phyloP scores from a whole-genome alignment of 371 early-diverging fungal genomes.

The Batkoa obscura region DNA sequence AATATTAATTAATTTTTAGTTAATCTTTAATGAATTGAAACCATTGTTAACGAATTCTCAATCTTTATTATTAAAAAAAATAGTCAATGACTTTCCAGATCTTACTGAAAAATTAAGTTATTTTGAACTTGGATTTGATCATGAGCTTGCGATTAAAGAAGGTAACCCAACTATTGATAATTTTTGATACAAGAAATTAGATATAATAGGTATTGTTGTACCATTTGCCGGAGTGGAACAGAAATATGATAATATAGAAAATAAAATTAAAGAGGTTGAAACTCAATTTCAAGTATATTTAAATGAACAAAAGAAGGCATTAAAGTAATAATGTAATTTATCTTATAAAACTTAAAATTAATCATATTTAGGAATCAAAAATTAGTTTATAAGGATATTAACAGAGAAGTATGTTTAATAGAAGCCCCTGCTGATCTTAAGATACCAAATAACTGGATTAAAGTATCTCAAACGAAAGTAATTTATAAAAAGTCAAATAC shows the following conservation, averaged over 20 bases:
- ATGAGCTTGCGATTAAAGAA: slow-evolving; percentile 34
- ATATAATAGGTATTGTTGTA: slow-evolving; percentile 29
- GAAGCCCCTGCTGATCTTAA: slow-evolving; percentile 64
- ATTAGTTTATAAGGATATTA: slow-evolving; percentile 66
- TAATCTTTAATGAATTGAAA: neutral
- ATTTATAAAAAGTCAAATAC: neutral
- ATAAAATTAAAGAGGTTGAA: slow-evolving; percentile 31
- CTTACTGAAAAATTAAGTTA: slow-evolving; percentile 28
- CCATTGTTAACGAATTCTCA: neutral
- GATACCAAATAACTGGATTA: slow-evolving; percentile 62
- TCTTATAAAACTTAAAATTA: neutral
- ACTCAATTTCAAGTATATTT: slow-evolving; percentile 42
- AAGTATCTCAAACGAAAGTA: slow-evolving; percentile 60
- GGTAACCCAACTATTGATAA: slow-evolving; percentile 19
- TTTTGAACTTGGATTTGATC: slow-evolving; percentile 53
- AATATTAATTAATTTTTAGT: too few relatives aligned
- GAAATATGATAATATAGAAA: slow-evolving; percentile 46
- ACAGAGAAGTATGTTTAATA: slow-evolving; percentile 90
- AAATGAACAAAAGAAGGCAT: neutral
- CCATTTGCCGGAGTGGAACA: slow-evolving; percentile 55
- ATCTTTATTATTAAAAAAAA: slow-evolving; percentile 13
- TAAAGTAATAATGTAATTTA: neutral
- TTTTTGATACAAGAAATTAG: slow-evolving; percentile 9
- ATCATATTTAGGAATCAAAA: slow-evolving; percentile 17
- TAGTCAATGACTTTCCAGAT: slow-evolving; percentile 28